Conservation (phyloP, 805 yeast genomes). For the Cyberlindnera saturnus region DNA sequence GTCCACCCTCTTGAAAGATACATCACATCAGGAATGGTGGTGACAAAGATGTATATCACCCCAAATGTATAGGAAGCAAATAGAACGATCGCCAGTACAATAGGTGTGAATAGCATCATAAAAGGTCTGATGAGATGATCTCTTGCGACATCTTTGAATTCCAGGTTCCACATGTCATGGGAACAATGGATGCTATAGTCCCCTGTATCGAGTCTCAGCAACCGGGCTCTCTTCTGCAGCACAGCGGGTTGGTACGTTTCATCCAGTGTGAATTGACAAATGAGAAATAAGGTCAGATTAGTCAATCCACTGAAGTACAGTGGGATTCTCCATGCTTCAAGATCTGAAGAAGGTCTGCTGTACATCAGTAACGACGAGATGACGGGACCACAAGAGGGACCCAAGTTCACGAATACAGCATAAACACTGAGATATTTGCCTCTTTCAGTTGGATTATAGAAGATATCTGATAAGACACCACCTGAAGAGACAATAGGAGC, state of each 20-base stretch:
- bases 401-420: constrained; percentile 39
- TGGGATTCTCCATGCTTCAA: constrained; percentile 54
- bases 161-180: constrained; percentile 16
- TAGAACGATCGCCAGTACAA: constrained; percentile 35
- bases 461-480: constrained; percentile 48
- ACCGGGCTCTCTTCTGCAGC: constrained; percentile 8
- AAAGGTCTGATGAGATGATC: constrained; percentile 15
- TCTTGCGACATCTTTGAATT: constrained; percentile 9
- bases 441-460: constrained; percentile 36
- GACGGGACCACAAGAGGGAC: constrained; percentile 41
- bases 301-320: constrained; percentile 45
- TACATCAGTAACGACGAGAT: constrained; percentile 42
- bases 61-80: constrained; percentile 47
- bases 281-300: constrained; percentile 24
- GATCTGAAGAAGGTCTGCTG: constrained; percentile 23
- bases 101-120: constrained; percentile 19
- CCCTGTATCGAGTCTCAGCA: constrained; percentile 6
- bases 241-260: constrained; percentile 15
- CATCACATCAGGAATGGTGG: constrained; percentile 37
- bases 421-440: constrained; percentile 49
- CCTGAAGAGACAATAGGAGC: constrained; percentile 57
- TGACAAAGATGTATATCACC: constrained; percentile 37
- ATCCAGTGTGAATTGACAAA: constrained; percentile 30
- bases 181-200: constrained; percentile 12
- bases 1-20: constrained; percentile 24